phyloP scores from a whole-genome alignment of 495 filamentous ascomycete genomes.

The Articulospora tetracladia region DNA sequence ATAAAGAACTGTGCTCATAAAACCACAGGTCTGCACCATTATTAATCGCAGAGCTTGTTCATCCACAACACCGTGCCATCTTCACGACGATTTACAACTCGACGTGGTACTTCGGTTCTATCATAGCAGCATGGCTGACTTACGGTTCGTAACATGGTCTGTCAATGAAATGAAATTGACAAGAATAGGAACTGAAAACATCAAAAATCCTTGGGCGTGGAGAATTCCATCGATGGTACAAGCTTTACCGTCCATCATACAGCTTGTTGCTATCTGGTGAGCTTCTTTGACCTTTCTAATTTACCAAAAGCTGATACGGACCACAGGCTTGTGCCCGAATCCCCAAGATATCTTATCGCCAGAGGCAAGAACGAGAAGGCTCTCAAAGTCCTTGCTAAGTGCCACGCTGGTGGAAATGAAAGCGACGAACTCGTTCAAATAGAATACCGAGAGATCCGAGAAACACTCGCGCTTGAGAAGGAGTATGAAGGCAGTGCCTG shows the following conservation, averaged over 20 bases:
- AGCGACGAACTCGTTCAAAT: slow-evolving; percentile 55
- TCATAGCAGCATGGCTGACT: slow-evolving; percentile 11
- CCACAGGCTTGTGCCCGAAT: slow-evolving; percentile 41
- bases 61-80: slow-evolving; percentile 28
- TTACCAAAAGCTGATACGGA: not conserved
- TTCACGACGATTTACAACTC: slow-evolving; percentile 24
- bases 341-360: slow-evolving; percentile 59
- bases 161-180: not conserved
- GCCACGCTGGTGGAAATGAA: slow-evolving; percentile 54
- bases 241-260: slow-evolving; percentile 43
- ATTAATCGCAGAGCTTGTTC: slow-evolving; percentile 26
- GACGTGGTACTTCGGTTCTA: slow-evolving; percentile 17
- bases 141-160: slow-evolving; percentile 4
- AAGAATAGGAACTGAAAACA: slow-evolving; percentile 39
- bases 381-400: slow-evolving; percentile 49
- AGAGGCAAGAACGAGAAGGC: slow-evolving; percentile 64
- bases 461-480: slow-evolving; percentile 51
- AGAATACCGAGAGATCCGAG: slow-evolving; percentile 54
- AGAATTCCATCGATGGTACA: slow-evolving; percentile 47
- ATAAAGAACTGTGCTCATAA: too few relatives aligned
- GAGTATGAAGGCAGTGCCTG: slow-evolving; percentile 39
- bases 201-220: slow-evolving; percentile 24
- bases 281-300: slow-evolving; percentile 30
- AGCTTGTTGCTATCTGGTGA: slow-evolving; percentile 50
- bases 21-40: slow-evolving; percentile 20